Base-by-base conservation (phyloP, 2,329 filamentous ascomycete genomes). In the Aspergillus sojae region DNA sequence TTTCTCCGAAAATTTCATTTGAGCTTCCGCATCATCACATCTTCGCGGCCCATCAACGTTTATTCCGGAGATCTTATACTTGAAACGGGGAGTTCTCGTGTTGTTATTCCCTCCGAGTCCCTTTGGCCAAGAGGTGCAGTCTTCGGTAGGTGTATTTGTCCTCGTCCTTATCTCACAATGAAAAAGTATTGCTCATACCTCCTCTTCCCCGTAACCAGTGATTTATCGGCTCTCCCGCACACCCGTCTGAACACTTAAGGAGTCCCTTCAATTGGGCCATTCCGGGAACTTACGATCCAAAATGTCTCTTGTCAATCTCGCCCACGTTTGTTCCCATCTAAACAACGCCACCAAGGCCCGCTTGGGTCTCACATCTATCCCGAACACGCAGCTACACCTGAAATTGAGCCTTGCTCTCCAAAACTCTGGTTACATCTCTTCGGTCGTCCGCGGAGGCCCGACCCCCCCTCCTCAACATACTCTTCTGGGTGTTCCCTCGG, bases 271-370 rank as follows among this genome's bases (percentile, higher is more conserved):
- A 57, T 64, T 68, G 69, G 67, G 64, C 71, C 66, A 64, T 71
- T 63, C 48, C 19, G 39, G 23, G 10, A 26, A 16, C 59, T 57
- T 58, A 61, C 53, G 23, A 61, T 62, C 54, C 69, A 81, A 72
- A 55, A 91, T 92, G 89, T 91, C 89, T 72, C 86, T 97, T 80
- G 83, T 86, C 75, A 88, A 90, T 79, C 86, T 96, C 68, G 85
- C 88, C 72, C 83, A 94, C 83, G 88, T 94, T 80, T 96, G 92
- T 85, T 93, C 93, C 69, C 93, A 97, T 82, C 85, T 97, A 62
- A 92, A 95, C 78, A 97, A 97, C 83, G 92, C 91, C 69, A 91
- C 91, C 62, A 89, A 89, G 73, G 92, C 91, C n/a, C 89, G 90
- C 1, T 88, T 97, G 0, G 91, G 90, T 69, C 84, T 96, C 57